These are phyloP conservation scores for Malus asiatica DNA, from an alignment of 306 rosid genomes.

Conservation along the genomic window DNA sequence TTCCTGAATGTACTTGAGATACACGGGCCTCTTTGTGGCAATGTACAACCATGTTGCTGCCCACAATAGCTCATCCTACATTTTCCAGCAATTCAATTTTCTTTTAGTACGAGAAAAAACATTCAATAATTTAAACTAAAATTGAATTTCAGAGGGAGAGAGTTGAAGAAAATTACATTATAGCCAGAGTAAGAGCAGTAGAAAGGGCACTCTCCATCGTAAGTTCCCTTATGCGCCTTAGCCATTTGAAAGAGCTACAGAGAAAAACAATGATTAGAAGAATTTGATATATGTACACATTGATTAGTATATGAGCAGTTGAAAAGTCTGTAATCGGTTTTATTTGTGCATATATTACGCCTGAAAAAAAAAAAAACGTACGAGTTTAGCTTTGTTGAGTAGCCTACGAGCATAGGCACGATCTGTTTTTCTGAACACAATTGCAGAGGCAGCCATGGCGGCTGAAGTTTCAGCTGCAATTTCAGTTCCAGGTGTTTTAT, in stretches of 20 bases:
- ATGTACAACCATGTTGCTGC: slow-evolving; percentile 81
- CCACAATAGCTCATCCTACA: slow-evolving; percentile 87
- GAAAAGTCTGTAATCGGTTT: too few species aligned
- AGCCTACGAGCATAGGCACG: slow-evolving; percentile 55
- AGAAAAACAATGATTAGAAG: not conserved
- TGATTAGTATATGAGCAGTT: too few species aligned
- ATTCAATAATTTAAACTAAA: not conserved
- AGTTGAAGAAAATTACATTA: slow-evolving; percentile 34
- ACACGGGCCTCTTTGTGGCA: slow-evolving; percentile 44
- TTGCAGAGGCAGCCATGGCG: slow-evolving; percentile 76
- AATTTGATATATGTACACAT: not conserved
- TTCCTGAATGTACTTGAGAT: slow-evolving; percentile 46
- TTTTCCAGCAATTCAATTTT: not conserved
- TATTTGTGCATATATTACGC: not conserved
- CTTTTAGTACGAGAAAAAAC: not conserved
- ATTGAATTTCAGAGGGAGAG: not conserved
- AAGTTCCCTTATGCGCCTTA: slow-evolving; percentile 62
- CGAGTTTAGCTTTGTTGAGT: slow-evolving; percentile 87
- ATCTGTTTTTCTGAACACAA: slow-evolving; percentile 44
- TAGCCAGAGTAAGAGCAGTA: slow-evolving; percentile 90
- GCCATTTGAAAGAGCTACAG: slow-evolving; percentile 60
- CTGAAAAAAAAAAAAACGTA: not conserved
- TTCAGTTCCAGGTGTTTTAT: slow-evolving; percentile 53
- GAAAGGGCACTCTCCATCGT: slow-evolving; percentile 94
- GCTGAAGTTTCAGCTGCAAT: slow-evolving; percentile 92